Conservation (phyloP, 139 green algal genomes). For the Closterium sp. region DNA sequence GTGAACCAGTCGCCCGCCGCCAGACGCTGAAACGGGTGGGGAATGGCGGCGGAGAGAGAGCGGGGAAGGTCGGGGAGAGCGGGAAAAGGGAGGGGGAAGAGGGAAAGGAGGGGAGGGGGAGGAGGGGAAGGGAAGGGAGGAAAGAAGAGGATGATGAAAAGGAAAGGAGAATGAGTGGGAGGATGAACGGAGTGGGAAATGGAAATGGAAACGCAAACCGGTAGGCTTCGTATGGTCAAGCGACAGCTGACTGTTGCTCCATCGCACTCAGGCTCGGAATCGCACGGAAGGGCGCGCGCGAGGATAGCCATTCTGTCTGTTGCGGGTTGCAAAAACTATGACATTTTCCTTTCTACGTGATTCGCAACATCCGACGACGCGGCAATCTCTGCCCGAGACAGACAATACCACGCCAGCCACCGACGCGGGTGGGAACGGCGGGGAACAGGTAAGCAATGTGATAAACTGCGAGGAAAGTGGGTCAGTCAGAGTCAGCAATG, state of each 20-base stretch:
- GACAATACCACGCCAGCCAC: too few relatives aligned
- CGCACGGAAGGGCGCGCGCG: background rate
- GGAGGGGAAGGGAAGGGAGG: background rate
- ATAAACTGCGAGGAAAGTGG: too few relatives aligned
- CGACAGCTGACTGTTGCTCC: background rate
- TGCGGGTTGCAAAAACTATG: background rate
- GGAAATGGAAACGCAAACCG: too few relatives aligned
- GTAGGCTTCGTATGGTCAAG: too few relatives aligned
- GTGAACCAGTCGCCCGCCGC: slow-evolving; percentile 95
- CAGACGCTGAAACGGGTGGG: slow-evolving; percentile 69
- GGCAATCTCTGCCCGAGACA: too few relatives aligned
- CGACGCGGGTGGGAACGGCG: too few relatives aligned
- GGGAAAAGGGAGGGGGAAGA: background rate
- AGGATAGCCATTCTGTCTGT: background rate
- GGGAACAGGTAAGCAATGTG: too few relatives aligned
- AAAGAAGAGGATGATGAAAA: slow-evolving; percentile 1
- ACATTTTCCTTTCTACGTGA: background rate
- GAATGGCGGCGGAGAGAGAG: background rate
- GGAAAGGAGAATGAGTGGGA: background rate
- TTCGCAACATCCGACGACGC: too few relatives aligned
- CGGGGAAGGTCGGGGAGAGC: background rate
- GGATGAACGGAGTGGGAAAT: background rate
- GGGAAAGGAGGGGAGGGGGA: background rate
- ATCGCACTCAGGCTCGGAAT: background rate
- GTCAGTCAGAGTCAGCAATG: too few relatives aligned